A percentile compares a stretch with the other conserved stretches of the same genome.
These are phyloP conservation scores for Botrytis medusae DNA, from an alignment of 2,329 filamentous ascomycete genomes.

Conservation along the genomic window DNA sequence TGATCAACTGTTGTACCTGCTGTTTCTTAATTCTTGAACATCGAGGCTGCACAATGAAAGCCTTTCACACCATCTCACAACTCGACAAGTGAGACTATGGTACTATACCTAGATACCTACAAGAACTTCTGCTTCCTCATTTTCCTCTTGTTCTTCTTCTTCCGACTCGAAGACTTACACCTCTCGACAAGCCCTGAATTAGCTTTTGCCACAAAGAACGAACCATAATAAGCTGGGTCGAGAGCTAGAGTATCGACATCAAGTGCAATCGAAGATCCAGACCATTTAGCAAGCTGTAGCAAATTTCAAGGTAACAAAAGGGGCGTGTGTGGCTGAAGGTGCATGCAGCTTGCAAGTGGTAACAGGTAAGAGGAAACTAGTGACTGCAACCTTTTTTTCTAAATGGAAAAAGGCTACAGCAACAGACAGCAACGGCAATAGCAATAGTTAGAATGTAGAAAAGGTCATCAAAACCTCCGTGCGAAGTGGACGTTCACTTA, in stretches of 20 bases:
- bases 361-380: not conserved
- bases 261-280: not conserved
- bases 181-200: not conserved
- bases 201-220: not conserved
- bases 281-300: not conserved
- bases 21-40: not conserved
- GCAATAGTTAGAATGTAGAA: not conserved
- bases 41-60: not conserved
- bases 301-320: not conserved
- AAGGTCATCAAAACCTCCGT: not conserved
- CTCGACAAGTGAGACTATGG: not conserved
- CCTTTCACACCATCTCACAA: not conserved
- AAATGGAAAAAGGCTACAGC: not conserved
- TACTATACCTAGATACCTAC: not conserved
- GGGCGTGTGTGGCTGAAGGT: not conserved
- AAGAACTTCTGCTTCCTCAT: not conserved
- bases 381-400: not conserved
- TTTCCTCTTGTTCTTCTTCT: not conserved
- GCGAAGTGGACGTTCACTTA: not conserved
- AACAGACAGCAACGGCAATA: not conserved
- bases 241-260: not conserved
- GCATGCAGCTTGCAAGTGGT: slow-evolving; percentile 1
- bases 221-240: not conserved
- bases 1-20: not conserved
- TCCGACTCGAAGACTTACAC: not conserved